Evolutionary conservation across 2,329 filamentous ascomycete genomes (phyloP).

Genomic region (Exophiala calicioides): DNA sequence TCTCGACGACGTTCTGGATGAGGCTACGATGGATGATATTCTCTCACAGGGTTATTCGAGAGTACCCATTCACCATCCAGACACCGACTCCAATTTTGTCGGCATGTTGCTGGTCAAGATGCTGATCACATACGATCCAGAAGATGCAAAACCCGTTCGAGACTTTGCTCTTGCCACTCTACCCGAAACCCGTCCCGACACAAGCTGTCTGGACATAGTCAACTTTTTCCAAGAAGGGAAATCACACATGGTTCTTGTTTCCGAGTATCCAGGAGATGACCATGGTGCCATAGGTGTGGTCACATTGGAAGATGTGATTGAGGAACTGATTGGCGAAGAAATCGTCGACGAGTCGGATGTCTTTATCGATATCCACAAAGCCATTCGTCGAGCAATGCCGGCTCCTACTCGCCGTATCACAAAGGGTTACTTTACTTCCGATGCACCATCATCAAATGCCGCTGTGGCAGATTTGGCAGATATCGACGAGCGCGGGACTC

Average conservation of each 20-base stretch:
- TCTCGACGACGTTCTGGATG: slow-evolving; percentile 89
- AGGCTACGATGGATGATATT: slow-evolving; percentile 91
- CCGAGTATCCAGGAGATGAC: slow-evolving; percentile 84
- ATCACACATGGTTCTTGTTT: slow-evolving; percentile 97
- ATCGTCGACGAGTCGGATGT: slow-evolving; percentile 99
- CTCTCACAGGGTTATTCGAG: slow-evolving; percentile 91
- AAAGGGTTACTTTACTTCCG: slow-evolving; percentile 54
- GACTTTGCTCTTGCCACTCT: slow-evolving; percentile 93
- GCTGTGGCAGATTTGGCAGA: slow-evolving; percentile 42
- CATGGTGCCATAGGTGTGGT: slow-evolving; percentile 90
- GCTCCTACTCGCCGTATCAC: slow-evolving; percentile 75
- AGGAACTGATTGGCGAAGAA: slow-evolving; percentile 98
- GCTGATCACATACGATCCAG: slow-evolving; percentile 96
- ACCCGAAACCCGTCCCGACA: slow-evolving; percentile 91
- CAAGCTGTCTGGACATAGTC: slow-evolving; percentile 95
- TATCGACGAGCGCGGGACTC: slow-evolving; percentile 48
- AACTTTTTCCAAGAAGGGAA: slow-evolving; percentile 99
- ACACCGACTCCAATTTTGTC: slow-evolving; percentile 83
- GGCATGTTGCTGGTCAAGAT: slow-evolving; percentile 99
- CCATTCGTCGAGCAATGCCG: slow-evolving; percentile 83
- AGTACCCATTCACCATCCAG: slow-evolving; percentile 88
- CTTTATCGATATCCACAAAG: slow-evolving; percentile 97
- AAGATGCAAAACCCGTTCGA: slow-evolving; percentile 80
- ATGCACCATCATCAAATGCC: slow-evolving; percentile 34
- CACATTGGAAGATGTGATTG: slow-evolving; percentile 95